phyloP scores from a whole-genome alignment of 495 filamentous ascomycete genomes.

The Bryoglossum gracile region DNA sequence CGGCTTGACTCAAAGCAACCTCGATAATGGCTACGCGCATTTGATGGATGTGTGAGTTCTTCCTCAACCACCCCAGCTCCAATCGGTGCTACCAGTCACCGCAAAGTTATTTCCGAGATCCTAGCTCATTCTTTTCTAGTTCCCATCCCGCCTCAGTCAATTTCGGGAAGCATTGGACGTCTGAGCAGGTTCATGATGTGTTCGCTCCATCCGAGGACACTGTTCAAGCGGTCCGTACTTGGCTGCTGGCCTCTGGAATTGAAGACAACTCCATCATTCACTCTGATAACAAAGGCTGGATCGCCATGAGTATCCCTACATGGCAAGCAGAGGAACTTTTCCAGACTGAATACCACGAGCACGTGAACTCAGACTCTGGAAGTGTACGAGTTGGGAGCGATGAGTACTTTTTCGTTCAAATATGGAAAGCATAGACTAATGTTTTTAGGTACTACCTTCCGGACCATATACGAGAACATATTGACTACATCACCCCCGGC shows the following conservation, averaged over 20 bases:
- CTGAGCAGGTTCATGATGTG: constrained; percentile 16
- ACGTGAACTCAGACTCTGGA: constrained; percentile 5
- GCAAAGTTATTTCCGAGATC: background rate
- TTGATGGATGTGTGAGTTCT: constrained; percentile 40
- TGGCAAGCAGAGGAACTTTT: constrained; percentile 22
- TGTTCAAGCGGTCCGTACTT: constrained; percentile 16
- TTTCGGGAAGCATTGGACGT: constrained; percentile 22
- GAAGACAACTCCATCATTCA: constrained; percentile 7
- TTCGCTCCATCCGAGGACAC: constrained; percentile 22
- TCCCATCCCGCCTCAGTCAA: constrained; percentile 18
- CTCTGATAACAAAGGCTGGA: constrained; percentile 19
- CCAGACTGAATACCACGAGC: constrained; percentile 19
- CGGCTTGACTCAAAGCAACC: constrained; percentile 43
- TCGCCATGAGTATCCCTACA: constrained; percentile 17
- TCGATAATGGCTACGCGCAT: constrained; percentile 40
- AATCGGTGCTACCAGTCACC: background rate
- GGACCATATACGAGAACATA: constrained; percentile 7
- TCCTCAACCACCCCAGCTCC: constrained; percentile 36
- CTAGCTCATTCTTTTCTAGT: background rate
- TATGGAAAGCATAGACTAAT: no score
- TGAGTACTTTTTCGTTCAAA: no score
- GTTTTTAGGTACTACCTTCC: constrained; percentile 14
- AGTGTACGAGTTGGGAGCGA: constrained; percentile 13
- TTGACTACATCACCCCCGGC: constrained; percentile 19
- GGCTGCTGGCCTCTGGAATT: constrained; percentile 18